Conservation (phyloP, 2,329 filamentous ascomycete species). For the Zymoseptoria tritici region DNA sequence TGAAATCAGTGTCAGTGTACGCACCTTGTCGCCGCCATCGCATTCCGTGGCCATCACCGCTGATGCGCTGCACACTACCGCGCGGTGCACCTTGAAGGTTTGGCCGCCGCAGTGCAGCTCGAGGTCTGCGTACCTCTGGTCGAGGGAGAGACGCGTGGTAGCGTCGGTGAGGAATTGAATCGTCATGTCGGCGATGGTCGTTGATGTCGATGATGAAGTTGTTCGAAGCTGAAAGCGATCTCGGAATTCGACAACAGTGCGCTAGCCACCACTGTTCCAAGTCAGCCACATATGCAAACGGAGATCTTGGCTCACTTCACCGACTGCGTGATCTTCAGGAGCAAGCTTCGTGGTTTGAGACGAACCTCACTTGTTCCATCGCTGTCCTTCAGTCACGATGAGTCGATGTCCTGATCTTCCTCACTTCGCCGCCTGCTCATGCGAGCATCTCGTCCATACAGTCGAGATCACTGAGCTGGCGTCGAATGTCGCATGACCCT, state of each 20-base stretch:
- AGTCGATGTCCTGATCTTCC: neutral
- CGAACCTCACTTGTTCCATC: neutral
- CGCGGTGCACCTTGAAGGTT: constrained; percentile 9
- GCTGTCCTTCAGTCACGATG: neutral
- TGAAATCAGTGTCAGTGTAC: no score
- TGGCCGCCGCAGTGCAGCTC: constrained; percentile 9
- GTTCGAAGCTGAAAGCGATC: no score
- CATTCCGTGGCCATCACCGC: constrained; percentile 6
- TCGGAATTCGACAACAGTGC: neutral
- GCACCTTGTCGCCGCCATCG: constrained; percentile 3
- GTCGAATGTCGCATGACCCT: neutral
- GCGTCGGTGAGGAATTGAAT: neutral
- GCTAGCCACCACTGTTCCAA: no score
- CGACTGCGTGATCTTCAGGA: neutral
- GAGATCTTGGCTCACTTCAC: neutral
- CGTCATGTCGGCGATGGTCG: no score
- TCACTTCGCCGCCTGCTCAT: neutral
- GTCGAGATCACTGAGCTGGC: neutral
- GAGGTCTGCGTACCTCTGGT: constrained; percentile 13
- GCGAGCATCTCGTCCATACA: neutral
- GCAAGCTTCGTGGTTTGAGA: neutral
- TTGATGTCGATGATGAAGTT: no score
- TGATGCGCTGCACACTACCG: constrained; percentile 11
- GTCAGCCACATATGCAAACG: no score
- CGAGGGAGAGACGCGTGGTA: neutral